Conservation (phyloP, 2,329 filamentous ascomycete species). For the Penicillium sp. region DNA sequence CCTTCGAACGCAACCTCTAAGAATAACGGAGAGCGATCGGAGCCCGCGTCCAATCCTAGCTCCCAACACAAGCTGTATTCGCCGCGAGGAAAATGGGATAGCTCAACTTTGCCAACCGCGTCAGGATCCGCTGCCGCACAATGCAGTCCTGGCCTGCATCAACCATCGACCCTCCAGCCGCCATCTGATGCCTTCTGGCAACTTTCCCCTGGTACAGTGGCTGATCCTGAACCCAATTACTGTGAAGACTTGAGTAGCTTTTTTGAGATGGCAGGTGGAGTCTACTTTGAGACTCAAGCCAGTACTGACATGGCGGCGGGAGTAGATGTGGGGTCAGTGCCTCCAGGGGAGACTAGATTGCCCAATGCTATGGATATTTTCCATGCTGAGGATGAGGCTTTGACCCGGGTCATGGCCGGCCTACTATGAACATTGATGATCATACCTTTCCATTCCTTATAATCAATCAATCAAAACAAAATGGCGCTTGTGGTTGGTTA, state of each 20-base stretch:
- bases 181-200: conserved; percentile 18
- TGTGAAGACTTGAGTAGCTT: conserved; percentile 56
- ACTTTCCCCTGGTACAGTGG: conserved; percentile 13
- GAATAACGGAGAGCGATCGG: background rate
- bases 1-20: background rate
- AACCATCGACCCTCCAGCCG: conserved; percentile 16
- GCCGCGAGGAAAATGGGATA: background rate
- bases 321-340: conserved; percentile 10
- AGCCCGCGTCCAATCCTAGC: background rate
- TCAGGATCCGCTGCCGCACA: conserved; percentile 4
- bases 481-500: no score
- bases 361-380: conserved; percentile 27
- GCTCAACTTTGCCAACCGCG: background rate
- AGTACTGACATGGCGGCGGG: conserved; percentile 9
- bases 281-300: conserved; percentile 29
- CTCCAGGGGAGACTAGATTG: conserved; percentile 1
- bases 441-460: background rate
- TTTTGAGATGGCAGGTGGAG: conserved; percentile 57
- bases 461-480: background rate
- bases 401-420: conserved; percentile 37
- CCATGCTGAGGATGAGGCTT: conserved; percentile 35
- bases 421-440: conserved; percentile 23
- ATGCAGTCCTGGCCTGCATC: conserved; percentile 4
- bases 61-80: background rate
- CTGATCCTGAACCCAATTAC: conserved; percentile 18